Evolutionary conservation across 441 rosid genomes (phyloP).

Genomic region (Isatis lusitanica): DNA sequence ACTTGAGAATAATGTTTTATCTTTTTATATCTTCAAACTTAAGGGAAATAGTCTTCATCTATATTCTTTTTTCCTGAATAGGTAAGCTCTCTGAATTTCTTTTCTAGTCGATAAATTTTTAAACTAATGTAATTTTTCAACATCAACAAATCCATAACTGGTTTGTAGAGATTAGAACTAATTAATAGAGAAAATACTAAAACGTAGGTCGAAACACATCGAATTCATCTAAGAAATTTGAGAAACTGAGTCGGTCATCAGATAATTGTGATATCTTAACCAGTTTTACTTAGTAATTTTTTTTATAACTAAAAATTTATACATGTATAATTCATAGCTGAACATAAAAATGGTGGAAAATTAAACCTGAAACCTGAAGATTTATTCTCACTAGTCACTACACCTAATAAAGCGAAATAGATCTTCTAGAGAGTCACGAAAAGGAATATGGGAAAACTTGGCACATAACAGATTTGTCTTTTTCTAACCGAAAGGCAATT

Average conservation of each 20-base stretch:
- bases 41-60: not conserved
- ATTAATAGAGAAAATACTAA: not conserved
- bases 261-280: not conserved
- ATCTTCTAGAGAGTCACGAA: not conserved
- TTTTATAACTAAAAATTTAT: too few species aligned
- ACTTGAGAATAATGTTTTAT: slow-evolving; percentile 9
- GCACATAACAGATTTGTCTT: slow-evolving; percentile 1
- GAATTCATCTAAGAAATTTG: too few species aligned
- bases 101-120: too few species aligned
- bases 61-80: too few species aligned
- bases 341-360: not conserved
- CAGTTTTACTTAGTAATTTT: not conserved
- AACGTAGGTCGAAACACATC: not conserved
- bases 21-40: slow-evolving; percentile 5
- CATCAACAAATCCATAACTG: not conserved
- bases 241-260: not conserved
- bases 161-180: not conserved
- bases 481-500: slow-evolving; percentile 11
- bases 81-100: too few species aligned
- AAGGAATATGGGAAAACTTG: slow-evolving; percentile 10
- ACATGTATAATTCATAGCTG: too few species aligned
- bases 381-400: not conserved
- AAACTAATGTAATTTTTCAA: not conserved
- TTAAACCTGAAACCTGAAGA: not conserved
- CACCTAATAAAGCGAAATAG: not conserved